phyloP scores from a whole-genome alignment of 2,329 filamentous ascomycete species.

The Sporothrix brasiliensis region DNA sequence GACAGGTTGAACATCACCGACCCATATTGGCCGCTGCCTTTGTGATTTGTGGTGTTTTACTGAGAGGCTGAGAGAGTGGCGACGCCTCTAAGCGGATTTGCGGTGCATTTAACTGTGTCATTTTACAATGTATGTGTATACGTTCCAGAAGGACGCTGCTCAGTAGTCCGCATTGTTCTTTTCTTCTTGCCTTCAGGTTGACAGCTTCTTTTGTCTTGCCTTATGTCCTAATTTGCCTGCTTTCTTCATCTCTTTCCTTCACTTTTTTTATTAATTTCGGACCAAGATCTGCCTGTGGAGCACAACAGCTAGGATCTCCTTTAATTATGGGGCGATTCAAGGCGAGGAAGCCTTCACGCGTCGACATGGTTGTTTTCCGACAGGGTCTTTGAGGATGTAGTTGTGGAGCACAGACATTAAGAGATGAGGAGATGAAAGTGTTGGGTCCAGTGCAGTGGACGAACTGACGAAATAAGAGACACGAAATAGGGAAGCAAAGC shows the following conservation, averaged over 20 bases:
- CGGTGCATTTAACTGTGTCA: background rate
- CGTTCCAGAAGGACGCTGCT: slow-evolving; percentile 6
- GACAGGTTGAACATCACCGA: background rate
- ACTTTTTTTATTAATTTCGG: slow-evolving; percentile 24
- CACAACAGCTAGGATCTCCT: slow-evolving; percentile 29
- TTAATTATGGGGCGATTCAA: slow-evolving; percentile 27
- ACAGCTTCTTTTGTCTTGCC: background rate
- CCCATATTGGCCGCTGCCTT: background rate
- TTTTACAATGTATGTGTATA: background rate
- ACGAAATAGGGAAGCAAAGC: background rate
- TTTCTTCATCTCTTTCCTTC: slow-evolving; percentile 22
- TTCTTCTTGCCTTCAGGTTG: background rate
- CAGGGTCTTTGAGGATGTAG: background rate
- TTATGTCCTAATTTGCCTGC: background rate
- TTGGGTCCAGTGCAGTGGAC: background rate
- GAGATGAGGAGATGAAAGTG: background rate
- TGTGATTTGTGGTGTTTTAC: slow-evolving; percentile 17
- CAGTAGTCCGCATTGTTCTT: background rate
- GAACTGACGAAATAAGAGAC: background rate
- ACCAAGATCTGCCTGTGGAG: slow-evolving; percentile 30
- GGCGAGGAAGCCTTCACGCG: slow-evolving; percentile 17
- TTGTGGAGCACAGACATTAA: slow-evolving; percentile 22
- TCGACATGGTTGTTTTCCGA: background rate
- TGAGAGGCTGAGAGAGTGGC: background rate
- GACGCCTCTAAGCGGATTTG: background rate